Conservation (phyloP, 164 flowering plant genomes). For the Sedum album region DNA sequence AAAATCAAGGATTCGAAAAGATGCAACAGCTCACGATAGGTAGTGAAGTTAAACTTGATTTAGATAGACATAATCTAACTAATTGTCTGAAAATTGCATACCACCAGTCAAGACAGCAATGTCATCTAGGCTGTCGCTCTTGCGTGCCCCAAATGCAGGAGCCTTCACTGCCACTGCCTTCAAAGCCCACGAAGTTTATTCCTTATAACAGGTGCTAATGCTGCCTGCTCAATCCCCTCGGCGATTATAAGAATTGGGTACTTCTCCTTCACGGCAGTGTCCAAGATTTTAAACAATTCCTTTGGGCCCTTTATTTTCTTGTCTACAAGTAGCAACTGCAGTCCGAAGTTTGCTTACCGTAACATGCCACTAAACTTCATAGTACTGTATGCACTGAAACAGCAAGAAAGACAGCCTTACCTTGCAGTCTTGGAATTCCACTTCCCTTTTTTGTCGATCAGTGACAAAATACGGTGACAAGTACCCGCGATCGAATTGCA, state of each 20-base stretch:
- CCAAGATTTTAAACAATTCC: slow-evolving; percentile 69
- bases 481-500: slow-evolving; percentile 89
- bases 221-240: slow-evolving; percentile 77
- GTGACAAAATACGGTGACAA: slow-evolving; percentile 83
- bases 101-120: slow-evolving; percentile 89
- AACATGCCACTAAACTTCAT: slow-evolving; percentile 9
- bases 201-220: slow-evolving; percentile 68
- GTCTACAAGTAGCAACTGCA: slow-evolving; percentile 90
- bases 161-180: slow-evolving; percentile 95
- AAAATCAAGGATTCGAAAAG: background rate
- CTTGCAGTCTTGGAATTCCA: slow-evolving; percentile 71
- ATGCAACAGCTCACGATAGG: background rate
- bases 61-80: background rate
- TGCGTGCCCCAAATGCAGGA: slow-evolving; percentile 82
- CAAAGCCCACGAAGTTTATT: slow-evolving; percentile 75
- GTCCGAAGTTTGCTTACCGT: slow-evolving; percentile 15
- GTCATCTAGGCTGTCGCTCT: slow-evolving; percentile 86
- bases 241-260: slow-evolving; percentile 69
- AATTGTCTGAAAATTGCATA: slow-evolving; percentile 13
- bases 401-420: slow-evolving; percentile 22
- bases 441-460: slow-evolving; percentile 37
- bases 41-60: background rate
- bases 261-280: slow-evolving; percentile 61
- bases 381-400: background rate
- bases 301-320: slow-evolving; percentile 57